Evolutionary conservation across 306 rosid species (phyloP).

Genomic region (Cyamopsis tetragonoloba): DNA sequence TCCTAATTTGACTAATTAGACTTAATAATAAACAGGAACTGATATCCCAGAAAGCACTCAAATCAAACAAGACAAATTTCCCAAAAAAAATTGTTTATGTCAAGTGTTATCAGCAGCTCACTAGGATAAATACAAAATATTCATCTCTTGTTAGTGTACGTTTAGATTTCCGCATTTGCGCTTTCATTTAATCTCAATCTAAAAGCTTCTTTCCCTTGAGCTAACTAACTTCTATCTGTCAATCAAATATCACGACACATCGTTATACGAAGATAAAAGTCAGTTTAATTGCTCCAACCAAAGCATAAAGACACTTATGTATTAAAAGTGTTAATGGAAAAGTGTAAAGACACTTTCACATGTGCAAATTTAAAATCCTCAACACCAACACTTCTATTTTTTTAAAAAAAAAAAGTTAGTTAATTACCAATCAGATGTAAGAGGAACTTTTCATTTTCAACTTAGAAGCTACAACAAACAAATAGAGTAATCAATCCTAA

Average conservation of each 20-base stretch:
- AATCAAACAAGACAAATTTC: conserved; percentile 11
- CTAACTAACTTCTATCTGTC: too few species aligned
- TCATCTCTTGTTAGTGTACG: not conserved
- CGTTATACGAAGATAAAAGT: too few species aligned
- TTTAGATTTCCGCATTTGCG: too few species aligned
- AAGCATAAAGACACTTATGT: too few species aligned
- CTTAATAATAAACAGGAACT: not conserved
- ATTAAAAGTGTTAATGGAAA: not conserved
- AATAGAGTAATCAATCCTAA: conserved; percentile 11
- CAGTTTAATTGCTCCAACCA: too few species aligned
- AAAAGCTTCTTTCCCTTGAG: too few species aligned
- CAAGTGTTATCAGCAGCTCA: not conserved
- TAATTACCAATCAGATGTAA: conserved; percentile 2
- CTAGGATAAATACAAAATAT: not conserved
- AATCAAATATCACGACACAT: too few species aligned
- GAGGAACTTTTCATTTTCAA: not conserved
- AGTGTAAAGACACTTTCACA: not conserved
- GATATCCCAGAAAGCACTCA: not conserved
- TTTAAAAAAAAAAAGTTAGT: not conserved
- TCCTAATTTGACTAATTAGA: not conserved
- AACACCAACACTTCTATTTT: not conserved
- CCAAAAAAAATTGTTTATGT: not conserved
- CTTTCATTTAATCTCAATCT: too few species aligned
- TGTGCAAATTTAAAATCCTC: not conserved
- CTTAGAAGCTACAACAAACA: conserved; percentile 6